These are phyloP conservation scores for Acer yangbiense DNA, from an alignment of 345 rosid species.

Conservation along the genomic window DNA sequence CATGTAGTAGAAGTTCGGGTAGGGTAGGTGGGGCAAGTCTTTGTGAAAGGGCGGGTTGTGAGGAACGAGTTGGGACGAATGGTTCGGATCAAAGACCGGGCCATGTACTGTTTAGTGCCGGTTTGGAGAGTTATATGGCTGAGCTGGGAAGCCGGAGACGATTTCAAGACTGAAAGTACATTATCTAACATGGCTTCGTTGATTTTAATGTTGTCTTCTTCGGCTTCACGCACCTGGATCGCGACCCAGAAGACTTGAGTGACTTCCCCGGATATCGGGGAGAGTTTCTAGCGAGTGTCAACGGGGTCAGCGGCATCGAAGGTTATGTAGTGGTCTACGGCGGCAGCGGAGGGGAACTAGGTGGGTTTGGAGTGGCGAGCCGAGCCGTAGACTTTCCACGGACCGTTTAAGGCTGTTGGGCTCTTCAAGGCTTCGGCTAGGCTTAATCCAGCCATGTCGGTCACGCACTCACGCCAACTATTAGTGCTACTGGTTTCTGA, in stretches of 20 bases:
- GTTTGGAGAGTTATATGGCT: constrained; percentile 35
- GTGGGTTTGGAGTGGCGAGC: constrained; percentile 28
- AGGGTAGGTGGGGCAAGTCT: constrained; percentile 32
- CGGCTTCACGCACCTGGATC: constrained; percentile 15
- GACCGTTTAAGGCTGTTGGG: constrained; percentile 26
- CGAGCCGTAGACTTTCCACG: constrained; percentile 40
- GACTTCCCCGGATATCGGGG: constrained; percentile 17
- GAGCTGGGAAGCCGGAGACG: constrained; percentile 17
- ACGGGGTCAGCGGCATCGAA: constrained; percentile 16
- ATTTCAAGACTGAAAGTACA: constrained; percentile 24
- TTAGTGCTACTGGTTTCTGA: constrained; percentile 21
- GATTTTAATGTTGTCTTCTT: constrained; percentile 19
- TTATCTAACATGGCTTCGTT: constrained; percentile 28
- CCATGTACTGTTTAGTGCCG: constrained; percentile 43
- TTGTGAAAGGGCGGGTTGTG: constrained; percentile 41
- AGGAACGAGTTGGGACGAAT: constrained; percentile 5
- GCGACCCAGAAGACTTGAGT: constrained; percentile 47
- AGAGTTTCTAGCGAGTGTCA: constrained; percentile 5
- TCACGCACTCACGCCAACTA: constrained; percentile 46
- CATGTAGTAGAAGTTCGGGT: constrained; percentile 49
- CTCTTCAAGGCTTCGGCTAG: constrained; percentile 36
- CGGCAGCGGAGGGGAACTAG: constrained; percentile 32
- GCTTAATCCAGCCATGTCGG: constrained; percentile 46
- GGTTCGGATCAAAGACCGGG: constrained; percentile 19
- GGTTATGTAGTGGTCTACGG: constrained; percentile 22